Evolutionary conservation across 2,329 filamentous ascomycete species (phyloP).

Genomic region (Zasmidium angulare): DNA sequence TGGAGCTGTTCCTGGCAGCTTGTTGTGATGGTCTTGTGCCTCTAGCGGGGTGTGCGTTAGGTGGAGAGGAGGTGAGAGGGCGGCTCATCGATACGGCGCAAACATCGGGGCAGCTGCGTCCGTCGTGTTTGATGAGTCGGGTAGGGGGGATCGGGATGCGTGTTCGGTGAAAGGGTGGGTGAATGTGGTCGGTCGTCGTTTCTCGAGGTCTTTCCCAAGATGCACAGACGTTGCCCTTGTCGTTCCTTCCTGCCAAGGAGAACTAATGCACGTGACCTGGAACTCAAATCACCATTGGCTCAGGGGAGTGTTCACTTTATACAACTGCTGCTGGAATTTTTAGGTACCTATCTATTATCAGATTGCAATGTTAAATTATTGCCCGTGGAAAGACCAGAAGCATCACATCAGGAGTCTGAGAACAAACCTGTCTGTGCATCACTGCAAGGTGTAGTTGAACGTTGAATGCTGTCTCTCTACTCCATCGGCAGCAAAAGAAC

Average conservation of each 20-base stretch:
- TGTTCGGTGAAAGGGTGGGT: neutral
- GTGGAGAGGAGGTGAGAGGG: conserved; percentile 38
- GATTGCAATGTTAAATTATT: too few species aligned
- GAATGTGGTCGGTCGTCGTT: neutral
- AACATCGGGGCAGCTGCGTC: conserved; percentile 26
- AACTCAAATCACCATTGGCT: neutral
- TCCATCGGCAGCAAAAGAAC: too few species aligned
- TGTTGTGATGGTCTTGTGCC: conserved; percentile 50
- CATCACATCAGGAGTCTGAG: too few species aligned
- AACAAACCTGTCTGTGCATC: too few species aligned
- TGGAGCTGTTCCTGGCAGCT: conserved; percentile 58
- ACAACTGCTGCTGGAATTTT: too few species aligned
- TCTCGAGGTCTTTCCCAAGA: neutral
- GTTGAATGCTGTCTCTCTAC: too few species aligned
- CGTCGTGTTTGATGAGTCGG: neutral
- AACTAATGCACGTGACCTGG: neutral
- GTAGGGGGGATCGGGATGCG: neutral
- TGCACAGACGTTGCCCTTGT: neutral
- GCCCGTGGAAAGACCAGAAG: too few species aligned
- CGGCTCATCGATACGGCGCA: conserved; percentile 52
- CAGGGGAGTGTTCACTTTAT: too few species aligned
- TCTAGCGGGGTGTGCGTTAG: conserved; percentile 32
- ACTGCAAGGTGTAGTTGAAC: too few species aligned
- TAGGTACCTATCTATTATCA: too few species aligned
- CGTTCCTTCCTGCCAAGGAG: neutral